Percentiles rank a stretch among this genome's conserved stretches.
Evolutionary conservation across 352 stramenopile species (phyloP).

Genomic region (Phytopythium sindhum): DNA sequence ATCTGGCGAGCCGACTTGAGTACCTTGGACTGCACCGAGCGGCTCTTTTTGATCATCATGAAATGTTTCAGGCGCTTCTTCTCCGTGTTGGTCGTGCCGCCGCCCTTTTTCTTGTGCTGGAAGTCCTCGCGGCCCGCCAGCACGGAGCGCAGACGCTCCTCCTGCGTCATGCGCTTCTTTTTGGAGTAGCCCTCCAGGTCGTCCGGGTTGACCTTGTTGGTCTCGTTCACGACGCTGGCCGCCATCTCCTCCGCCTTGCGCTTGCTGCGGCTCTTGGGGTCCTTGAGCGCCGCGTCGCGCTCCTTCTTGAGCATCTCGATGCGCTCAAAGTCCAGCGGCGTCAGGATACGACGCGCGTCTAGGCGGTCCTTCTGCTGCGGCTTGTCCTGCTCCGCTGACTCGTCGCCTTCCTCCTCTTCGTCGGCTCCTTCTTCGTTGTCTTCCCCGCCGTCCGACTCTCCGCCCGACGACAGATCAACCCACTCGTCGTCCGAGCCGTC

Average conservation of each 20-base stretch:
- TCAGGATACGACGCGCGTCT: constrained; percentile 86
- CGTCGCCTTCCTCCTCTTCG: background rate
- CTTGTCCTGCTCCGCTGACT: constrained; percentile 23
- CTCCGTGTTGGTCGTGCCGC: constrained; percentile 97
- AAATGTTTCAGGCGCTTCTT: constrained; percentile 98
- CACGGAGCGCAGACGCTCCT: constrained; percentile 78
- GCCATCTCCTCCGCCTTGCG: constrained; percentile 74
- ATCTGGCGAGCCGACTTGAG: constrained; percentile 83
- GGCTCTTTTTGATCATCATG: constrained; percentile 96
- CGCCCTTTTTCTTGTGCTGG: constrained; percentile 89
- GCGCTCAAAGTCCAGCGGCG: constrained; percentile 85
- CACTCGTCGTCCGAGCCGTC: constrained; percentile 69
- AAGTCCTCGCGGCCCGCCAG: constrained; percentile 91
- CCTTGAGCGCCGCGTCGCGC: constrained; percentile 70
- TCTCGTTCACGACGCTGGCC: constrained; percentile 39
- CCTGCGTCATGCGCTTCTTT: constrained; percentile 86
- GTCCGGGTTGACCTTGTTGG: constrained; percentile 69
- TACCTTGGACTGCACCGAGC: constrained; percentile 87
- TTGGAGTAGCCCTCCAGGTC: constrained; percentile 88
- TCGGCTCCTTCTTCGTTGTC: background rate
- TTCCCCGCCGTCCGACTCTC: constrained; percentile 22
- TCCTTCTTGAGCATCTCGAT: constrained; percentile 91
- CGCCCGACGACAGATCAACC: constrained; percentile 43
- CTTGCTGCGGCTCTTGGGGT: constrained; percentile 79
- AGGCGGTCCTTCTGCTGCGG: constrained; percentile 74